Percentiles rank a stretch among this genome's conserved stretches.
Conservation (phyloP, 2,329 filamentous ascomycete species). For the Dissoconium aciculare region DNA sequence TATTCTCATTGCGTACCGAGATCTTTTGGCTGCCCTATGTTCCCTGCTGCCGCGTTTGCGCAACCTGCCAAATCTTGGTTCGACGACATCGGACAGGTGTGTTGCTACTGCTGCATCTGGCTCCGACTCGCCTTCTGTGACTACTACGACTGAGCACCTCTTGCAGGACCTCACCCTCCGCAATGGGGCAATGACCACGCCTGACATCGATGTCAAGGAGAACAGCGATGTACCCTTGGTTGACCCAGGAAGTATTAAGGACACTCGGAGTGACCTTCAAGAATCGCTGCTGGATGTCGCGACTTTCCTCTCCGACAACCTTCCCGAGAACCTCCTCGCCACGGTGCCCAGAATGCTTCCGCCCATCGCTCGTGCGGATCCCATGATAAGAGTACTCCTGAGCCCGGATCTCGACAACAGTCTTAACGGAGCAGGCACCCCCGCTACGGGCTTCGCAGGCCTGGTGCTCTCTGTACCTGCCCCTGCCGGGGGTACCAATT, state of each 20-base stretch:
- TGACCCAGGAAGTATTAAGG: too few relatives aligned
- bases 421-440: constrained; percentile 27
- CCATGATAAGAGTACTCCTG: constrained; percentile 27
- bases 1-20: too few relatives aligned
- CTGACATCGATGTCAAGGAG: too few relatives aligned
- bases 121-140: too few relatives aligned
- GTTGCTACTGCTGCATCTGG: too few relatives aligned
- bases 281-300: constrained; percentile 33
- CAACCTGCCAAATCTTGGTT: constrained; percentile 22
- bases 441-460: constrained; percentile 6
- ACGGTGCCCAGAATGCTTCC: constrained; percentile 13
- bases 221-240: too few relatives aligned
- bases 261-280: too few relatives aligned
- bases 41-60: constrained; percentile 26
- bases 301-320: constrained; percentile 27
- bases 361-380: constrained; percentile 21
- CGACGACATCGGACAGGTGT: too few relatives aligned
- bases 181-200: too few relatives aligned
- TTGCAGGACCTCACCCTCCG: too few relatives aligned
- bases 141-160: too few relatives aligned
- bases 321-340: constrained; percentile 27
- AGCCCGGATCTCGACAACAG: constrained; percentile 24
- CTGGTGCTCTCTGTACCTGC: neutral
- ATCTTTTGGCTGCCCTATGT: constrained; percentile 23
- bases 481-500: neutral